Evolutionary conservation across 306 rosid genomes (phyloP), one percentile per base, ranked within the genome.

Genomic region (Pachyrhizus erosus): DNA sequence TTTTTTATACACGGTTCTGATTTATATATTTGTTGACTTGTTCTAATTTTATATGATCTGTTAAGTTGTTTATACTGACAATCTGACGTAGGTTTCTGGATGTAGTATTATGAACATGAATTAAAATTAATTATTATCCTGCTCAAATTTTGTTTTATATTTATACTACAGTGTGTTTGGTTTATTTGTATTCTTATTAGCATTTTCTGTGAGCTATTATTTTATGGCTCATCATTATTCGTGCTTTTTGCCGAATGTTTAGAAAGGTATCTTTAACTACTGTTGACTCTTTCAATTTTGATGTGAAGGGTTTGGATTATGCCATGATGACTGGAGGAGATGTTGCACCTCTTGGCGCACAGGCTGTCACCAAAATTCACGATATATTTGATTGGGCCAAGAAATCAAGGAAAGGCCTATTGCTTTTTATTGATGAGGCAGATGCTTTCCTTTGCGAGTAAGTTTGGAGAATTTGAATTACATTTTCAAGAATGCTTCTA

Each of bases 241-340:
- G 5, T 68, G 24, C 73, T 73, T 43, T 67, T 69, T 76, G 61
- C 48, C 55, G 58, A 78, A 74, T 54, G 45, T 40, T 66, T 52
- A 33, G 12, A 26, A 62, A 54, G 24, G n/a, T 75, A 68, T 64
- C 34, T 64, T 69, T 33, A 26, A 70, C 81, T 43, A 20, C 27
- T 18, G 15, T 46, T 81, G 73, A 79, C 80, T 46, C 51, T n/a
- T 49, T 52, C 57, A 52, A 29, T 69, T 78, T 81, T 79, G 27
- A 66, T 82, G 46, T 55, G 3, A 89, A 96, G 99, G 99, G 99
- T 76, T 91, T 96, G 91, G 98, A 96, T 87, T 96, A 96, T 91
- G 99, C 99, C 76, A 92, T 96, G 99, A 94, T 96, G 99, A 96
- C 99, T 0, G 99, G 99, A 86, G 99, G 99, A 70, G 99, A 96